phyloP scores from a whole-genome alignment of 2,329 filamentous ascomycete genomes.

The Alternaria gansuensis region DNA sequence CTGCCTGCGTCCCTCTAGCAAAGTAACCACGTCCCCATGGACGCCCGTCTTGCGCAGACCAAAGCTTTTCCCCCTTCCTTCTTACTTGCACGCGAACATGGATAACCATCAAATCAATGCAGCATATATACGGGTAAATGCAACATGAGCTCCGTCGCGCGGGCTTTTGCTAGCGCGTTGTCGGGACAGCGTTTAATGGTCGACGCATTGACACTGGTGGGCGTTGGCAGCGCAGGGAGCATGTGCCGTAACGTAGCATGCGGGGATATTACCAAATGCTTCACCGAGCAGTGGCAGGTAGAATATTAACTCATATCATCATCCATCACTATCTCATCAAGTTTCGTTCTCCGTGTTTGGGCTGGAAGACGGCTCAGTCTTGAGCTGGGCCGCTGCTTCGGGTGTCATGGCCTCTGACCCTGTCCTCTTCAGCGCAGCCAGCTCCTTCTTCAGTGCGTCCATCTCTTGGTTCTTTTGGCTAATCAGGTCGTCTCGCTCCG shows the following conservation, averaged over 20 bases:
- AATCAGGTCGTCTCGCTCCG: slow-evolving; percentile 70
- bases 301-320: background rate
- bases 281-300: background rate
- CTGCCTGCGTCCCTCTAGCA: too few species aligned
- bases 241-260: background rate
- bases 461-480: slow-evolving; percentile 72
- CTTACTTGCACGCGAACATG: too few species aligned
- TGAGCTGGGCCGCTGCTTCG: slow-evolving; percentile 21
- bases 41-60: too few species aligned
- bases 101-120: too few species aligned
- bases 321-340: slow-evolving; percentile 14
- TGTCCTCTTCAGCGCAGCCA: slow-evolving; percentile 51
- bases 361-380: slow-evolving; percentile 27
- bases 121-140: too few species aligned
- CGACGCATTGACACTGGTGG: too few species aligned
- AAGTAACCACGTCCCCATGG: too few species aligned
- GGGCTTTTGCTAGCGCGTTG: too few species aligned
- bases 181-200: too few species aligned
- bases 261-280: background rate
- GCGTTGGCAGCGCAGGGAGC: background rate
- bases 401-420: slow-evolving; percentile 25
- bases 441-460: slow-evolving; percentile 58
- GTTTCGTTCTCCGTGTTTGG: slow-evolving; percentile 25
- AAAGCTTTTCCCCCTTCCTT: too few species aligned
- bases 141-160: too few species aligned